These are phyloP conservation scores for Penicillium janthinellum DNA, from an alignment of 2,329 filamentous ascomycete species.

Conservation along the genomic window DNA sequence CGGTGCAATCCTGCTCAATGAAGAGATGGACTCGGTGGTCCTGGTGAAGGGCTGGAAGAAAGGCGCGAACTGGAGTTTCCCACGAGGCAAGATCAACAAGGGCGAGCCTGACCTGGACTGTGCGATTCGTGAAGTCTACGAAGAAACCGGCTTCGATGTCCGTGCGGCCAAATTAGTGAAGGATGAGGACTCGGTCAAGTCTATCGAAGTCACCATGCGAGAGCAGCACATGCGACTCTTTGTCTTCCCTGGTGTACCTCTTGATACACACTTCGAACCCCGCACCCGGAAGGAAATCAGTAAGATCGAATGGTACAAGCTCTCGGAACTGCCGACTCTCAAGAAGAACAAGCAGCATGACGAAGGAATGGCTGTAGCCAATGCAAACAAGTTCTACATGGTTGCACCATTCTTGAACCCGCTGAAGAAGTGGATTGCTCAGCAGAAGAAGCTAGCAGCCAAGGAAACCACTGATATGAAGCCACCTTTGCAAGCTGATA, in stretches of 20 bases:
- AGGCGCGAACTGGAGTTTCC: conserved; percentile 93
- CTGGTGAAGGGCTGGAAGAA: conserved; percentile 99
- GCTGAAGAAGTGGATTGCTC: conserved; percentile 86
- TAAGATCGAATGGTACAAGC: conserved; percentile 91
- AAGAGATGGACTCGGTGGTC: conserved; percentile 90
- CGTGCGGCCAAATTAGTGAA: conserved; percentile 73
- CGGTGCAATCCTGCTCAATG: conserved; percentile 89
- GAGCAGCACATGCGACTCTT: conserved; percentile 93
- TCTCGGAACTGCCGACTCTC: conserved; percentile 83
- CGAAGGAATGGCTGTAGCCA: conserved; percentile 57
- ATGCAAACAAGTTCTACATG: conserved; percentile 94
- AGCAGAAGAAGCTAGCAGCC: conserved; percentile 74
- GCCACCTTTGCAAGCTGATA: conserved; percentile 49
- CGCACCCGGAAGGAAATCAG: conserved; percentile 96
- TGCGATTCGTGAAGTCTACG: conserved; percentile 89
- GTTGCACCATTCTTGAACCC: conserved; percentile 87
- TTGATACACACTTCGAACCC: conserved; percentile 84
- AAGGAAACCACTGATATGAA: conserved; percentile 48
- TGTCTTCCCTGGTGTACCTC: conserved; percentile 84
- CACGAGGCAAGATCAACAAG: conserved; percentile 96
- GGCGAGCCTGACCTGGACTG: conserved; percentile 93
- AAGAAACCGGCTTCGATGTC: conserved; percentile 92
- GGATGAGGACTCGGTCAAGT: conserved; percentile 71
- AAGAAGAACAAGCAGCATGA: conserved; percentile 71
- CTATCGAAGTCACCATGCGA: conserved; percentile 84